These are phyloP conservation scores for Pseudodiploospora longispora DNA, from an alignment of 2,329 filamentous ascomycete species.

Conservation along the genomic window DNA sequence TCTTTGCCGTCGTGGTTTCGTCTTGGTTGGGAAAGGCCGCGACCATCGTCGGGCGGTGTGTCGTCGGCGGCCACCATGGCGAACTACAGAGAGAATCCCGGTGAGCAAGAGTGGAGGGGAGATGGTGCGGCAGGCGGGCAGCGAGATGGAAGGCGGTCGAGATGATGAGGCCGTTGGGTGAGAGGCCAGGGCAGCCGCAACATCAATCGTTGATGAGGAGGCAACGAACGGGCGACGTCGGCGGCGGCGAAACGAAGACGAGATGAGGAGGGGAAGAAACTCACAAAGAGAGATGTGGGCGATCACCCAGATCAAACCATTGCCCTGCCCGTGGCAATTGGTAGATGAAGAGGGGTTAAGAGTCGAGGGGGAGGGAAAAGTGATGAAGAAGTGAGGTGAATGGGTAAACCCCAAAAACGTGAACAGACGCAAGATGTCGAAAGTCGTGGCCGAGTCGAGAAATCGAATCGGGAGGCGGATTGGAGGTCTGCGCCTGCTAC, in stretches of 20 bases:
- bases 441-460: no score
- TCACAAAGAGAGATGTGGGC: constrained; percentile 16
- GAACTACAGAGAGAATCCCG: constrained; percentile 14
- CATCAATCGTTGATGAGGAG: not conserved
- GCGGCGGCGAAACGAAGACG: not conserved
- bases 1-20: constrained; percentile 11
- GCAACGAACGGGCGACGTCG: no score
- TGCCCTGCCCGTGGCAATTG: constrained; percentile 30
- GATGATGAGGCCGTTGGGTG: no score
- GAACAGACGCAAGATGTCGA: not conserved
- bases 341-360: constrained; percentile 10
- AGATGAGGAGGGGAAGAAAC: constrained; percentile 7
- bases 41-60: constrained; percentile 18
- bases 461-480: no score
- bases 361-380: constrained; percentile 8
- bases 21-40: constrained; percentile 9
- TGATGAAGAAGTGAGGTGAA: constrained; percentile 9
- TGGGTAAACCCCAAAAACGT: not conserved
- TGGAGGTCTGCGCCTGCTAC: no score
- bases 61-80: constrained; percentile 29
- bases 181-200: not conserved
- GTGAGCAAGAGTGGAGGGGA: constrained; percentile 3
- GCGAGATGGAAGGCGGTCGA: not conserved
- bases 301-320: constrained; percentile 31
- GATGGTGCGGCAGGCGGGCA: not conserved